A percentile compares a stretch with the other conserved stretches of the same genome.
phyloP scores from a whole-genome alignment of 1,284 basidiomycete species.

The Volvariella surrecta region DNA sequence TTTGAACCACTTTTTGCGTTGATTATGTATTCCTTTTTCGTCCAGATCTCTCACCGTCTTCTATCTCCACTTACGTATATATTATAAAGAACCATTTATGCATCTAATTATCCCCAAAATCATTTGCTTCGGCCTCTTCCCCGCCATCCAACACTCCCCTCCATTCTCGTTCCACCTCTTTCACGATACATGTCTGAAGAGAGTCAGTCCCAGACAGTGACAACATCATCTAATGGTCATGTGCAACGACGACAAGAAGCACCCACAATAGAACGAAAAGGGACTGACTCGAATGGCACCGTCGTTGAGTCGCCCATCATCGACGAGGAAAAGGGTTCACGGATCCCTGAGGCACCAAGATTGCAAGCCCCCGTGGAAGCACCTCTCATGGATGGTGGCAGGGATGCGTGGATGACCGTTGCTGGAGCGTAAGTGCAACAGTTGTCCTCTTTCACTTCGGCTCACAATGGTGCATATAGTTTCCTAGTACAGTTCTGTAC shows the following conservation, averaged over 20 bases:
- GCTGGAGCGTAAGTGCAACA: constrained; percentile 19
- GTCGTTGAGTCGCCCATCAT: neutral
- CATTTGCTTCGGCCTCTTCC: no score
- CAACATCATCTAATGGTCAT: neutral
- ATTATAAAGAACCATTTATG: no score
- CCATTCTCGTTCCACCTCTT: no score
- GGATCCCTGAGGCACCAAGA: neutral
- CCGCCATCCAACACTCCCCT: no score
- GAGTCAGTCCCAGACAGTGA: neutral
- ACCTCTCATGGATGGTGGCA: constrained; percentile 12
- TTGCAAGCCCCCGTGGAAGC: no score
- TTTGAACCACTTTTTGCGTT: no score
- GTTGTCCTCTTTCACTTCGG: neutral
- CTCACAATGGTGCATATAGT: constrained; percentile 12
- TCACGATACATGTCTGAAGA: neutral
- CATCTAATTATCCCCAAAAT: no score
- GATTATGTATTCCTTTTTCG: no score
- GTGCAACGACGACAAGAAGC: neutral
- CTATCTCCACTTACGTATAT: no score
- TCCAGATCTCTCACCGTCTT: no score
- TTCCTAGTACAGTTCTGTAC: constrained; percentile 34
- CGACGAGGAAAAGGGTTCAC: neutral
- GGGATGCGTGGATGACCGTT: constrained; percentile 23
- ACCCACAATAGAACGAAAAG: neutral
- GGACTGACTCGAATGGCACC: neutral